These are phyloP conservation scores for Paecilomyces formosus DNA, from an alignment of 2,329 filamentous ascomycete genomes.

Conservation along the genomic window DNA sequence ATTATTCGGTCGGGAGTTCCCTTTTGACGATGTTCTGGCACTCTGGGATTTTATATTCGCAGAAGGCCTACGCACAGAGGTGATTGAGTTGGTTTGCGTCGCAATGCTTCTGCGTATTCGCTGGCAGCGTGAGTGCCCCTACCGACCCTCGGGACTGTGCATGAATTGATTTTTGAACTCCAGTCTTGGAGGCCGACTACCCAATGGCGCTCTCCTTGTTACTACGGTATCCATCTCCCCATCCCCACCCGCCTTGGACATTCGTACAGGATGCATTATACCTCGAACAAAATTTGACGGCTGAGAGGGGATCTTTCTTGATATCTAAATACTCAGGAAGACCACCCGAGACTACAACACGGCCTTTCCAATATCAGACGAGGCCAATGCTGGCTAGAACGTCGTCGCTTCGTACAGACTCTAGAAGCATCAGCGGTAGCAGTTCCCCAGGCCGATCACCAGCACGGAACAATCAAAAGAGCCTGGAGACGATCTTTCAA, in stretches of 20 bases:
- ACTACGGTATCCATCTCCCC: slow-evolving; percentile 70
- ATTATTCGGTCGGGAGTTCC: slow-evolving; percentile 87
- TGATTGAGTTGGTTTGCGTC: slow-evolving; percentile 87
- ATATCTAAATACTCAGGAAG: slow-evolving; percentile 42
- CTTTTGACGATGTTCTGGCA: slow-evolving; percentile 72
- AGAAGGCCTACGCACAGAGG: slow-evolving; percentile 67
- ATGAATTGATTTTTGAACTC: slow-evolving; percentile 2
- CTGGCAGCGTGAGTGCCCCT: slow-evolving; percentile 63
- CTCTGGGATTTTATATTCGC: slow-evolving; percentile 92
- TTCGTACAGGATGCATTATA: slow-evolving; percentile 78
- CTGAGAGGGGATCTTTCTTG: slow-evolving; percentile 35
- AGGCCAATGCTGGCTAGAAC: slow-evolving; percentile 11
- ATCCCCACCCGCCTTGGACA: slow-evolving; percentile 60
- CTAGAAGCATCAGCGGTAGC: slow-evolving; percentile 18
- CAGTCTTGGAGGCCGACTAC: slow-evolving; percentile 68
- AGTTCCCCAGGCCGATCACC: slow-evolving; percentile 30
- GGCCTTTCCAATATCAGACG: slow-evolving; percentile 12
- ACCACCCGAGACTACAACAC: slow-evolving; percentile 27
- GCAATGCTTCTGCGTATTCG: slow-evolving; percentile 88
- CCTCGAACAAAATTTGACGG: slow-evolving; percentile 36
- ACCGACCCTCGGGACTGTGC: not conserved
- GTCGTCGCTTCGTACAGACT: slow-evolving; percentile 20
- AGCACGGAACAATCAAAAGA: slow-evolving; percentile 29
- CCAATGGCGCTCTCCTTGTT: slow-evolving; percentile 74
- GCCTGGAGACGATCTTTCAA: slow-evolving; percentile 39